Evolutionary conservation across 75 land plant species (phyloP).

Genomic region (Picea glauca): DNA sequence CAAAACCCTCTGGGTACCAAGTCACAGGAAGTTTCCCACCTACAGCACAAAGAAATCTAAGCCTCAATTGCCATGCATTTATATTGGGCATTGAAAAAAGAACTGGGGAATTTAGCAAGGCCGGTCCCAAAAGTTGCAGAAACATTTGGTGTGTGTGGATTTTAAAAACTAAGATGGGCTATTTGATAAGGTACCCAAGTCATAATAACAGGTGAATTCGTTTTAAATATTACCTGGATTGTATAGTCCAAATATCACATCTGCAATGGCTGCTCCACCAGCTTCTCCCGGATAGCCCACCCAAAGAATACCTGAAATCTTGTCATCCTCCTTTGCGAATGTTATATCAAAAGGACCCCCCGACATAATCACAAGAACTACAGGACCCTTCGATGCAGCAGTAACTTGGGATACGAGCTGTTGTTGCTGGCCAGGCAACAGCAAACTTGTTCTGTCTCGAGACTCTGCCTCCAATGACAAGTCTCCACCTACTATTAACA

Average conservation of each 20-base stretch:
- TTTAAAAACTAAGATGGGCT: background rate
- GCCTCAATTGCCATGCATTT: no score
- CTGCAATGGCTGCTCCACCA: conserved; percentile 86
- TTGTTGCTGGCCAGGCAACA: conserved; percentile 82
- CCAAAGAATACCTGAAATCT: conserved; percentile 70
- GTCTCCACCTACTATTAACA: conserved; percentile 73
- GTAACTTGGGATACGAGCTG: conserved; percentile 65
- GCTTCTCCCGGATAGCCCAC: conserved; percentile 96
- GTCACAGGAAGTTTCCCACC: conserved; percentile 87
- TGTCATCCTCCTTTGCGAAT: conserved; percentile 55
- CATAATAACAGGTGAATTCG: no score
- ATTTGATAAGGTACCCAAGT: background rate
- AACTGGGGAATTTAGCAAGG: background rate
- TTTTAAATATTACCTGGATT: conserved; percentile 67
- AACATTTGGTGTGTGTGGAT: background rate
- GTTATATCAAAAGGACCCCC: conserved; percentile 87
- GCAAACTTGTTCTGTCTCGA: conserved; percentile 50
- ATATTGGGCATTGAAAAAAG: no score
- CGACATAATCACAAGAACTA: conserved; percentile 67
- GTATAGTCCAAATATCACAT: conserved; percentile 63
- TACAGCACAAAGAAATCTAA: conserved; percentile 8
- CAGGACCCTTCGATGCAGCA: conserved; percentile 51
- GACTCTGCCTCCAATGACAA: conserved; percentile 74
- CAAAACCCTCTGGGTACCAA: conserved; percentile 66
- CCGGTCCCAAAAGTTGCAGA: background rate